A percentile compares a stretch with the other conserved stretches of the same genome.
phyloP scores from a whole-genome alignment of 2,329 filamentous ascomycete genomes.

The Pezizomycotina sp. region DNA sequence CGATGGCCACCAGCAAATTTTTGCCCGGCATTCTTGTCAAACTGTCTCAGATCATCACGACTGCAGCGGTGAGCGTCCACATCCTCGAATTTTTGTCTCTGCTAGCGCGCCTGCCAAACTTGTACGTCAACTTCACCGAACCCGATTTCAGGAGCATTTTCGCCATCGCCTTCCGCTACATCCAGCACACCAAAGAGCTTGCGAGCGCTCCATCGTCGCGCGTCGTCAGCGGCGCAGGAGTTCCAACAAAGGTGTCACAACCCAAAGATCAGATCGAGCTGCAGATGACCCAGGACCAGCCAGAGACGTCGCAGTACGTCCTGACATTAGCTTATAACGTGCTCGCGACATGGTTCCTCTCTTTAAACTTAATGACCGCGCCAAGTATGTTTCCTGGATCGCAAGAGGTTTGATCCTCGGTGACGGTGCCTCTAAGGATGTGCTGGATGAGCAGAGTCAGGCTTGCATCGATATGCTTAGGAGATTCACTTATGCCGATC shows the following conservation, averaged over 20 bases:
- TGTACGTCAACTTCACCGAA: conserved; percentile 77
- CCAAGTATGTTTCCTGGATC: conserved; percentile 77
- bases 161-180: conserved; percentile 82
- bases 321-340: conserved; percentile 88
- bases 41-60: conserved; percentile 92
- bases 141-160: conserved; percentile 91
- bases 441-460: conserved; percentile 77
- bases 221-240: no score
- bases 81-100: conserved; percentile 91
- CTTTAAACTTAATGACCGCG: conserved; percentile 70
- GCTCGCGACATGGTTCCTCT: conserved; percentile 92
- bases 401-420: conserved; percentile 64
- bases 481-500: conserved; percentile 67
- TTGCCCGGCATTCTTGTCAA: conserved; percentile 75
- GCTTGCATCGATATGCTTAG: conserved; percentile 94
- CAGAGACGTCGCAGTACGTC: conserved; percentile 76
- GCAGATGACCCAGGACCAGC: conserved; percentile 20
- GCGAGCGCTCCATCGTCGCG: conserved; percentile 9
- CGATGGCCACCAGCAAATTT: conserved; percentile 68
- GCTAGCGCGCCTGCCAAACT: conserved; percentile 63
- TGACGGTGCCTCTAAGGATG: conserved; percentile 56
- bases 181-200: conserved; percentile 48
- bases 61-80: conserved; percentile 78
- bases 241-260: conserved; percentile 9
- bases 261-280: conserved; percentile 7